phyloP scores from a whole-genome alignment of 2,329 filamentous ascomycete species.

The Davidsoniella virescens region DNA sequence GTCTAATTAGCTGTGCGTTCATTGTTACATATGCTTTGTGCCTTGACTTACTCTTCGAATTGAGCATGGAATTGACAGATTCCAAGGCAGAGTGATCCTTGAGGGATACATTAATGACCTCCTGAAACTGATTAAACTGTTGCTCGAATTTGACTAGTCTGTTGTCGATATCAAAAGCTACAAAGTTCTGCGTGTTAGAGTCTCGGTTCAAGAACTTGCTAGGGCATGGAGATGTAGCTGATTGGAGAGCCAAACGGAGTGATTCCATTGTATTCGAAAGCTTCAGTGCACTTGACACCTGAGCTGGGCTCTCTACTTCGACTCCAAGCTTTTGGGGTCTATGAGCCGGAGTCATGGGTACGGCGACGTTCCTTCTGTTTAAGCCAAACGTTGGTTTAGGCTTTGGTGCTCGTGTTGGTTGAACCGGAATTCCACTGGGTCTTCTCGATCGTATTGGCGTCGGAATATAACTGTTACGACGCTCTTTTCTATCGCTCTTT shows the following conservation, averaged over 20 bases:
- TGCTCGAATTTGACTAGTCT: constrained; percentile 62
- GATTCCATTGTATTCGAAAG: constrained; percentile 1
- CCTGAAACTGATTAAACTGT: constrained; percentile 54
- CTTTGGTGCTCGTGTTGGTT: too few relatives aligned
- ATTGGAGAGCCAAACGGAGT: constrained; percentile 14
- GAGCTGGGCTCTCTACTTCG: not conserved
- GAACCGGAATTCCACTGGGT: too few relatives aligned
- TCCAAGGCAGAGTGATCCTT: constrained; percentile 54
- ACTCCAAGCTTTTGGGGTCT: too few relatives aligned
- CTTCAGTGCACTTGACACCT: not conserved
- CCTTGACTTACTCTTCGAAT: constrained; percentile 49
- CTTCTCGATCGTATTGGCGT: too few relatives aligned
- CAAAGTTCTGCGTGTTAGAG: constrained; percentile 49
- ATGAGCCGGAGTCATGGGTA: too few relatives aligned
- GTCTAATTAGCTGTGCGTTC: constrained; percentile 11
- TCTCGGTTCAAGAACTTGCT: constrained; percentile 44
- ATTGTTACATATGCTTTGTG: not conserved
- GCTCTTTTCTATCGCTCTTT: too few relatives aligned
- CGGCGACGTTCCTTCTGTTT: too few relatives aligned
- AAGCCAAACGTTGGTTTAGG: too few relatives aligned
- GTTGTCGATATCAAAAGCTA: constrained; percentile 67
- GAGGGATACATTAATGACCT: constrained; percentile 53
- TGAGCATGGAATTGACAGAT: constrained; percentile 58
- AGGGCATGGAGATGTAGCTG: constrained; percentile 8
- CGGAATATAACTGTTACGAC: too few relatives aligned